These are phyloP conservation scores for Candida sp. DNA, from an alignment of 1,139 yeast species.

Conservation along the genomic window DNA sequence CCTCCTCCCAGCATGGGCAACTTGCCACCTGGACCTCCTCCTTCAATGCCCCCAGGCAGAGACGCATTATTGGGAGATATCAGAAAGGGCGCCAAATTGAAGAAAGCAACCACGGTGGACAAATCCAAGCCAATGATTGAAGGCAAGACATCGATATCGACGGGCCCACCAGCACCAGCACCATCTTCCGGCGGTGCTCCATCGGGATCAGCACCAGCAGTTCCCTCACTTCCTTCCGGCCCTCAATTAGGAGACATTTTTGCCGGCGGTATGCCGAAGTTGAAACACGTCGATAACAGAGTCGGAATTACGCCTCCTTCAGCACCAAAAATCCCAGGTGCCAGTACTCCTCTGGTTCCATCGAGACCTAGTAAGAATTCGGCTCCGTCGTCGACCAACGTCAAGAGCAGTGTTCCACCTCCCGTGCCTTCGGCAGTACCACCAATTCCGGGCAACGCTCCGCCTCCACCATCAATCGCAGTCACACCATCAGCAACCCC, in stretches of 20 bases:
- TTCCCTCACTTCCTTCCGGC: conserved; percentile 25
- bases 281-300: conserved; percentile 60
- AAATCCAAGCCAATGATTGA: conserved; percentile 49
- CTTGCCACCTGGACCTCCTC: conserved; percentile 30
- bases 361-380: conserved; percentile 12
- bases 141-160: conserved; percentile 25
- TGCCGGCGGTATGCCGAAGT: conserved; percentile 88
- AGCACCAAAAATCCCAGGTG: conserved; percentile 19
- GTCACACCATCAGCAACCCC: conserved; percentile 20
- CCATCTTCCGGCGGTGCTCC: conserved; percentile 13
- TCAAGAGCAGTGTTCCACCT: conserved; percentile 25
- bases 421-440: conserved; percentile 28
- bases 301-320: conserved; percentile 37
- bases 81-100: conserved; percentile 74
- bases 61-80: conserved; percentile 90
- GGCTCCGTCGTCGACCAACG: conserved; percentile 27
- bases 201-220: conserved; percentile 12
- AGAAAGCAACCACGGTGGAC: conserved; percentile 65
- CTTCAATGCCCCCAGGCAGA: conserved; percentile 52
- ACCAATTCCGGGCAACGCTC: conserved; percentile 19
- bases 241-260: conserved; percentile 80
- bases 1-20: conserved; percentile 29
- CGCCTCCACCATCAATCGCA: conserved; percentile 21
- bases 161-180: conserved; percentile 14
- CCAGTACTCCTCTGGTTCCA: conserved; percentile 17